Evolutionary conservation across 1,139 yeast genomes (phyloP).

Genomic region (Debaryomyces coudertii): DNA sequence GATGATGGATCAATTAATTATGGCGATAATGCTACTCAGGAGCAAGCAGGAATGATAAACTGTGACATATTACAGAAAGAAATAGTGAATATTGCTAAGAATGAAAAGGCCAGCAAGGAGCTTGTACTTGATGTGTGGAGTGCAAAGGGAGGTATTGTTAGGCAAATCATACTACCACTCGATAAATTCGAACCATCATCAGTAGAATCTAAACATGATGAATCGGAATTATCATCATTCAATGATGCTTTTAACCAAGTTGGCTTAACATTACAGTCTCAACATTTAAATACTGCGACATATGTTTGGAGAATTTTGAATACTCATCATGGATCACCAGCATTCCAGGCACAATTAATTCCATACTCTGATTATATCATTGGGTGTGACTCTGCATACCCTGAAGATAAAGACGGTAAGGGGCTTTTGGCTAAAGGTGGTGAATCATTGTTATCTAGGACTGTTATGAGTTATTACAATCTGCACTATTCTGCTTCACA

Average conservation of each 20-base stretch:
- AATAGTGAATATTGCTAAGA: constrained; percentile 36
- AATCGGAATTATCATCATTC: constrained; percentile 20
- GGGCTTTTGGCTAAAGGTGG: constrained; percentile 80
- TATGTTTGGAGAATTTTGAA: constrained; percentile 86
- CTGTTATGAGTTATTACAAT: constrained; percentile 60
- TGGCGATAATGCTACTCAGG: constrained; percentile 38
- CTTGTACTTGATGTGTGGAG: constrained; percentile 78
- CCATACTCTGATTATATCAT: constrained; percentile 89
- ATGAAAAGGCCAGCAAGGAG: constrained; percentile 26
- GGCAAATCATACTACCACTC: constrained; percentile 55
- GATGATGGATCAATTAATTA: constrained; percentile 50
- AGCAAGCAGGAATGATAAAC: constrained; percentile 43
- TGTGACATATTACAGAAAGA: constrained; percentile 40
- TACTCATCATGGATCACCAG: constrained; percentile 80
- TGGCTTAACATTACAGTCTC: constrained; percentile 76
- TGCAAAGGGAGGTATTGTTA: constrained; percentile 79
- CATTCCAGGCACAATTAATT: constrained; percentile 77
- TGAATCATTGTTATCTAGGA: constrained; percentile 73
- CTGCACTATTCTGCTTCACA: constrained; percentile 43
- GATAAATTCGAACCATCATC: constrained; percentile 18
- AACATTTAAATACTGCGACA: constrained; percentile 74
- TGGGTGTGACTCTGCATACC: constrained; percentile 69
- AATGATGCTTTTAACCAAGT: constrained; percentile 36
- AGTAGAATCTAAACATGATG: constrained; percentile 10
- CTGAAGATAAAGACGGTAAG: constrained; percentile 56